Base-by-base conservation (phyloP, 2,329 filamentous ascomycete species). In the Aspergillus intermedius region DNA sequence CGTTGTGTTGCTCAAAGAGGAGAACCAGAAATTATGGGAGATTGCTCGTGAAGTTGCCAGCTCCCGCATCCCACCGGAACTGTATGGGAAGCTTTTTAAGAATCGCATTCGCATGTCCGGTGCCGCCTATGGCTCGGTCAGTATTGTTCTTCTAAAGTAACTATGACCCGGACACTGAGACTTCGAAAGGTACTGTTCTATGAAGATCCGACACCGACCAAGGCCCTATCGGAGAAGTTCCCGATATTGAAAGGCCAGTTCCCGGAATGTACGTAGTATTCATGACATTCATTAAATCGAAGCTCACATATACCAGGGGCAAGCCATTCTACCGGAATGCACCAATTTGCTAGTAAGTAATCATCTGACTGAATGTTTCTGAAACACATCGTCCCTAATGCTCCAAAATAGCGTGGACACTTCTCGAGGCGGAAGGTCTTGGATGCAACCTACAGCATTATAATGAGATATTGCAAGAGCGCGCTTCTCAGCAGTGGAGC, bases 371-470 rank as follows among this genome's bases (percentile, higher is more conserved):
- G 2, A 22, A 22, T 12, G 8, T n/a, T 3, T 5, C 8, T 4
- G 9, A 47, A 30, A 3, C 9, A 21, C 25, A 15, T 37, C 17
- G 17, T 17, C 15, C n/a, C 48, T 57, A 47, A 57, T 45, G 8
- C 8, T 2, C 39, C 10, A 3, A 3, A 30, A 4, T 23, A 58
- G 65, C 88, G 56, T 95, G 89, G 89, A 83, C 83, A 30, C 86
- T 86, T 1, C 81, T 95, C 47, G 84, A 90, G 74, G 78, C 84
- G 53, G 88, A 93, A 71, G 89, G 89, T 32, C 78, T 93, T 47
- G 89, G 89, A 54, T 86, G 84, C 69, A 94, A 91, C 77, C 79
- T 95, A 42, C 89, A 95, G 79, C 89, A 95, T 76, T 94, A 95
- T 79, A 91, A 88, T 80, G 88, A 88, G 21, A 70, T 95, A 53